These are phyloP conservation scores for Nelumbo lutea DNA, from an alignment of 164 flowering plant genomes.

Conservation along the genomic window DNA sequence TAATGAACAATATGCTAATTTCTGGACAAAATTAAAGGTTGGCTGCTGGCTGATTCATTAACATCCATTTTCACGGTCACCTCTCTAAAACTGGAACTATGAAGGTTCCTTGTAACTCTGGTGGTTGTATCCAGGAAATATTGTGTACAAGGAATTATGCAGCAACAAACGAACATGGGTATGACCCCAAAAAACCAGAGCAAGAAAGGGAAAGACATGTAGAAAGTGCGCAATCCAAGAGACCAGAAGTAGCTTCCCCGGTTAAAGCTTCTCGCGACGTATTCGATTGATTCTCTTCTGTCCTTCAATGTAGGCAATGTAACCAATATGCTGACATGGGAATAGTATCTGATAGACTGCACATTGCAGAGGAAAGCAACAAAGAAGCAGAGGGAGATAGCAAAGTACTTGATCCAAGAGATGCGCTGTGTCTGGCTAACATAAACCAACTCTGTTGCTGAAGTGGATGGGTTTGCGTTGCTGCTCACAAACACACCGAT, in stretches of 20 bases:
- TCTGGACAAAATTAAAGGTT: no score
- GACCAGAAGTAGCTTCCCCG: slow-evolving; percentile 78
- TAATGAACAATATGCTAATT: no score
- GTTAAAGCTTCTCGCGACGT: slow-evolving; percentile 52
- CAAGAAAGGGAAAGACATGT: slow-evolving; percentile 28
- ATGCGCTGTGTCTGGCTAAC: slow-evolving; percentile 39
- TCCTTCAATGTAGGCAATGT: slow-evolving; percentile 42
- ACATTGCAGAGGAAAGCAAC: slow-evolving; percentile 75
- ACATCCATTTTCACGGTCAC: no score
- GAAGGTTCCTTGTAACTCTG: slow-evolving; percentile 28
- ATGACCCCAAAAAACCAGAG: slow-evolving; percentile 32
- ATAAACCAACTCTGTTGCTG: slow-evolving; percentile 32
- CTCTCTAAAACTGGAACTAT: background rate
- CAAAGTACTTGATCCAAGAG: slow-evolving; percentile 54
- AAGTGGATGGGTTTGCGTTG: slow-evolving; percentile 20
- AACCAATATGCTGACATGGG: slow-evolving; percentile 69
- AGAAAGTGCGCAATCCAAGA: slow-evolving; percentile 70
- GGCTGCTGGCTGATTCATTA: no score
- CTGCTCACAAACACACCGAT: slow-evolving; percentile 68
- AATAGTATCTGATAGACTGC: slow-evolving; percentile 75
- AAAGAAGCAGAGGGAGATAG: slow-evolving; percentile 67
- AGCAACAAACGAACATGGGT: slow-evolving; percentile 54
- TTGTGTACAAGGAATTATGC: slow-evolving; percentile 38
- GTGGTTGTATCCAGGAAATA: slow-evolving; percentile 74
- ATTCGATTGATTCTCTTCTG: slow-evolving; percentile 37